A percentile compares a stretch with the other conserved stretches of the same genome.
These are phyloP conservation scores for Rutidosis leptorrhynchoides DNA, from an alignment of 129 eudicot species.

Conservation along the genomic window DNA sequence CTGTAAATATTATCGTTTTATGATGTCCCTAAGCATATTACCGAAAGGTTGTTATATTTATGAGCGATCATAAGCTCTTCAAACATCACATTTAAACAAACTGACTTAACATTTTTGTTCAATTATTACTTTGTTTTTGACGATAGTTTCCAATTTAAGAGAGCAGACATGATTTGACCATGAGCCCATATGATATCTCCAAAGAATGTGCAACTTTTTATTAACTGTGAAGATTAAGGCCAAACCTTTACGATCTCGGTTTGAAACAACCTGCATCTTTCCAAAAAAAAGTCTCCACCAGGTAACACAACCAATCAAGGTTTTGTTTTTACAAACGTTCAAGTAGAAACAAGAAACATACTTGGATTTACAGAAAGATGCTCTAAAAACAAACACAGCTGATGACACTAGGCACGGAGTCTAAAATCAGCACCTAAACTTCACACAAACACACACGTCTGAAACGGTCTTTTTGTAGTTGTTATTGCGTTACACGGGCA, in stretches of 20 bases:
- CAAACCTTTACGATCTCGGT: neutral
- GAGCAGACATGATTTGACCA: too few relatives aligned
- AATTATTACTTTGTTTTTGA: neutral
- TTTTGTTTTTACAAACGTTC: neutral
- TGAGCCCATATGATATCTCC: neutral
- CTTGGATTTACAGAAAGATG: slow-evolving; percentile 15
- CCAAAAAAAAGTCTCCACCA: slow-evolving; percentile 6
- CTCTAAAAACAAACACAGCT: neutral
- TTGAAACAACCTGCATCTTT: slow-evolving; percentile 4
- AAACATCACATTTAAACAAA: too few relatives aligned
- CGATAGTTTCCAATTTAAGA: neutral
- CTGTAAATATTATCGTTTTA: too few relatives aligned
- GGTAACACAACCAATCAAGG: slow-evolving; percentile 12
- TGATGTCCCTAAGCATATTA: neutral
- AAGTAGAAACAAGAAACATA: slow-evolving; percentile 14
- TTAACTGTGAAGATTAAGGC: neutral
- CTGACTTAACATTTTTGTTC: neutral
- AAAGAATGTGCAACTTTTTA: neutral
- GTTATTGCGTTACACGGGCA: neutral
- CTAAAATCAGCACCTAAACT: slow-evolving; percentile 11
- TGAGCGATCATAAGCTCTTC: neutral
- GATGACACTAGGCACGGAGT: neutral
- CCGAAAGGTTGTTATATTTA: neutral
- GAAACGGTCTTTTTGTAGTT: slow-evolving; percentile 18
- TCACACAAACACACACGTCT: slow-evolving; percentile 7